These are phyloP conservation scores for Megacollybia marginata DNA, from an alignment of 768 basidiomycete species.

Conservation along the genomic window DNA sequence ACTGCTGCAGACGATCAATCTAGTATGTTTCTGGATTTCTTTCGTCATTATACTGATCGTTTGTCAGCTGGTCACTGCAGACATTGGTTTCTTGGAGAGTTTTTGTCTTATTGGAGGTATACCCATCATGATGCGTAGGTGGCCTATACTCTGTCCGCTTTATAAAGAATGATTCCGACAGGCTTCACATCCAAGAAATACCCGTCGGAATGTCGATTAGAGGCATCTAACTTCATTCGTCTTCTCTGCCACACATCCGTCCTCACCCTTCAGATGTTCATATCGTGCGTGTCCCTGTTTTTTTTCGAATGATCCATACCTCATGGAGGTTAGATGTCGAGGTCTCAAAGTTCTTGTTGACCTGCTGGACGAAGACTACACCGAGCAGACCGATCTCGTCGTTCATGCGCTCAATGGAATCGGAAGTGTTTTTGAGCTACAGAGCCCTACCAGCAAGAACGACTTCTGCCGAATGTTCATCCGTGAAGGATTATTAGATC, in stretches of 20 bases:
- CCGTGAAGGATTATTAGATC: slow-evolving; percentile 89
- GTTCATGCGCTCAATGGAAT: slow-evolving; percentile 93
- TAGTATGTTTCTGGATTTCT: slow-evolving; percentile 39
- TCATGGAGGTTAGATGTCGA: slow-evolving; percentile 58
- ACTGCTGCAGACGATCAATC: slow-evolving; percentile 81
- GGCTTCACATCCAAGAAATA: slow-evolving; percentile 94
- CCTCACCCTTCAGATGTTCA: slow-evolving; percentile 96
- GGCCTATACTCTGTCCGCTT: neutral
- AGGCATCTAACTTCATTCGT: slow-evolving; percentile 92
- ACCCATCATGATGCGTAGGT: slow-evolving; percentile 86
- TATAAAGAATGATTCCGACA: slow-evolving; percentile 16
- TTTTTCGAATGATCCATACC: neutral
- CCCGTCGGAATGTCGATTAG: slow-evolving; percentile 86
- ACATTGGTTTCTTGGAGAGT: slow-evolving; percentile 85
- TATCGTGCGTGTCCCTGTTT: slow-evolving; percentile 62
- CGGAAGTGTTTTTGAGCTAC: slow-evolving; percentile 90
- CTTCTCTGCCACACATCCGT: slow-evolving; percentile 89
- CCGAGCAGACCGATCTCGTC: slow-evolving; percentile 84
- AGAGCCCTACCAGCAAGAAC: slow-evolving; percentile 94
- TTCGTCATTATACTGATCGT: slow-evolving; percentile 26
- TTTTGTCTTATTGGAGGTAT: slow-evolving; percentile 95
- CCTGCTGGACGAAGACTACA: slow-evolving; percentile 93
- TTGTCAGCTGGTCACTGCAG: slow-evolving; percentile 53
- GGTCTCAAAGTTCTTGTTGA: slow-evolving; percentile 93
- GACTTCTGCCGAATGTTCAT: slow-evolving; percentile 99